Conservation (phyloP, 345 rosid species). For the Mercurialis annua region DNA sequence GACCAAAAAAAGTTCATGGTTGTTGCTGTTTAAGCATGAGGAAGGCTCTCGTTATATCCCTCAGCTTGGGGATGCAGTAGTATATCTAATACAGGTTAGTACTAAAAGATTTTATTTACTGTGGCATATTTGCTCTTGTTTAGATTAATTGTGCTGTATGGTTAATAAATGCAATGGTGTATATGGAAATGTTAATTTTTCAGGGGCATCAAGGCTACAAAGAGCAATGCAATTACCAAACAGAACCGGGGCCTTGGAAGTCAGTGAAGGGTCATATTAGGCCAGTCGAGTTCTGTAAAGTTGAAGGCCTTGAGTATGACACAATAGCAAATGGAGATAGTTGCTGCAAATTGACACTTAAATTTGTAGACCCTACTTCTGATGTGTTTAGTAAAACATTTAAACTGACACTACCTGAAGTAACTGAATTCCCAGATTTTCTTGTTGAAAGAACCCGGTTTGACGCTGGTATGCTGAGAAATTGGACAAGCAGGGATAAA, state of each 20-base stretch:
- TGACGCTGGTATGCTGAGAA: slow-evolving; percentile 68
- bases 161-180: neutral
- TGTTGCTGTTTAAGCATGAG: slow-evolving; percentile 71
- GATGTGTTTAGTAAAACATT: slow-evolving; percentile 48
- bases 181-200: slow-evolving; percentile 18
- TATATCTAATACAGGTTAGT: slow-evolving; percentile 85
- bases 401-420: slow-evolving; percentile 77
- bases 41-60: slow-evolving; percentile 94
- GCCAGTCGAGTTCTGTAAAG: slow-evolving; percentile 82
- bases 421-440: slow-evolving; percentile 86
- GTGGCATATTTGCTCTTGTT: slow-evolving; percentile 12
- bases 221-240: slow-evolving; percentile 21
- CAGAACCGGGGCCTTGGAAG: slow-evolving; percentile 75
- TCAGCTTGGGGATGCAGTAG: slow-evolving; percentile 83
- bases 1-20: slow-evolving; percentile 66
- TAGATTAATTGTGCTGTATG: neutral
- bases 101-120: slow-evolving; percentile 3
- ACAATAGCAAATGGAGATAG: slow-evolving; percentile 89
- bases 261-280: slow-evolving; percentile 52
- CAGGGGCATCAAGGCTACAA: slow-evolving; percentile 94
- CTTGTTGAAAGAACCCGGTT: slow-evolving; percentile 92
- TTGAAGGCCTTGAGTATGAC: slow-evolving; percentile 80
- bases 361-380: slow-evolving; percentile 68
- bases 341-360: slow-evolving; percentile 93
- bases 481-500: slow-evolving; percentile 88